Base-by-base conservation (phyloP, 2,329 filamentous ascomycete genomes). In the Alternaria metachromatica region DNA sequence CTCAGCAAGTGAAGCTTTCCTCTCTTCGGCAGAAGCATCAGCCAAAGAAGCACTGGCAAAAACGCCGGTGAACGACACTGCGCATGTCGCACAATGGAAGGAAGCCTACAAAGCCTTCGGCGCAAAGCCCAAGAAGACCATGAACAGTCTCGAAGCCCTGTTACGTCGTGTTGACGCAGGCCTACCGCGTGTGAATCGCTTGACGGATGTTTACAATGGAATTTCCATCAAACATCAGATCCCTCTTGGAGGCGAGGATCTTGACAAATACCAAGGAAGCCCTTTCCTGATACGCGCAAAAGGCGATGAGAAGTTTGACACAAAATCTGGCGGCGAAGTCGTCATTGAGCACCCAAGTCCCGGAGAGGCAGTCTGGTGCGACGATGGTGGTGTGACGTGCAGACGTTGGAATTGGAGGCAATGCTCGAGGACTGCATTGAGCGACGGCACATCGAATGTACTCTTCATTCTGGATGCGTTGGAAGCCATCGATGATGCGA, bases 401-500 rank as follows among this genome's bases (percentile, higher is more conserved):
- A 73, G 80, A 8, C 59, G 77, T 7, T 82, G 78, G 80, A 81
- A 81, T 64, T 82, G 80, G 80, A 64, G 80, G 23, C 80, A 81
- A 63, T 76, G 79, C 23, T 70, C 76, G 2, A 62, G 80, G 23
- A 82, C 80, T 4, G 78, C 74, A 3, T 65, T 82, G 57, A 73
- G 61, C 13, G 76, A 80, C 58, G 64, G 70, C 3, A 81, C 77
- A 5, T 78, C 73, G 7, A 71, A 71, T 26, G 78, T 78, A n/a
- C 59, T 82, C 51, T 78, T 81, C 37, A 77, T 82, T 21, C 43
- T 78, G 51, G 76, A 80, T 74, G 75, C 64, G 6, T 59, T 80
- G 62, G 48, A 46, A 43, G 23, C 43, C 18, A 8, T 56, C 5
- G 48, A 37, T 15, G 41, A 61, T 21, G 74, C 78, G 68, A 72